These are phyloP conservation scores for Elongisporangium senticosum DNA, from an alignment of 352 stramenopile genomes.

Conservation along the genomic window DNA sequence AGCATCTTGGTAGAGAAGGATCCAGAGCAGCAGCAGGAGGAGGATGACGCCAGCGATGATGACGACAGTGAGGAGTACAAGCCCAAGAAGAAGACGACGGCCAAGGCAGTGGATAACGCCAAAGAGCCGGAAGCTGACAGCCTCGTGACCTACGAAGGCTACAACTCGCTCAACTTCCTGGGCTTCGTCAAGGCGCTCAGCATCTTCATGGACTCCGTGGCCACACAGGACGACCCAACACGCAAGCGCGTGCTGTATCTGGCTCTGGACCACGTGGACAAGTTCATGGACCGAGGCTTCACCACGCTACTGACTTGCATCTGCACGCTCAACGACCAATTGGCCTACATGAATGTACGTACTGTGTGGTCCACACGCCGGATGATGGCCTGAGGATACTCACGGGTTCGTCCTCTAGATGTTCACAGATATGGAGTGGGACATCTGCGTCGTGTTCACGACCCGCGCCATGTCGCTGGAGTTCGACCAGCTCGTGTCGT, in stretches of 20 bases:
- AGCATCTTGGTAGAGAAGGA: conserved; percentile 6
- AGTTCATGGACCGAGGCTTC: conserved; percentile 52
- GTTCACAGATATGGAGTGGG: conserved; percentile 41
- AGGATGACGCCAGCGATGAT: conserved; percentile 3
- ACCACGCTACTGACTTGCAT: conserved; percentile 52
- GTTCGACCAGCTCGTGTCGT: conserved; percentile 48
- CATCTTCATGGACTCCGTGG: conserved; percentile 32
- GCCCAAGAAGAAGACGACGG: conserved; percentile 1
- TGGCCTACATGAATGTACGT: conserved; percentile 48
- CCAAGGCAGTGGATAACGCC: conserved; percentile 1
- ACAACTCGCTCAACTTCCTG: conserved; percentile 63
- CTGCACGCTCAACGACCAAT: conserved; percentile 66
- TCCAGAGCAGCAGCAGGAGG: neutral
- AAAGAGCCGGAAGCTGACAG: neutral
- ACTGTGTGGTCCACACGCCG: conserved; percentile 4
- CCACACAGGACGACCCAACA: neutral
- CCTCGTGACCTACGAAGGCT: conserved; percentile 20
- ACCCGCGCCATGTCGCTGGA: conserved; percentile 61
- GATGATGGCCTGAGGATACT: neutral
- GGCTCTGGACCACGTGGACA: conserved; percentile 63
- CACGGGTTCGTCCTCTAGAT: conserved; percentile 24
- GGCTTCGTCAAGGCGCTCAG: conserved; percentile 62
- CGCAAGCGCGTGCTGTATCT: conserved; percentile 38
- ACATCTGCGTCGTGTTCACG: conserved; percentile 53
- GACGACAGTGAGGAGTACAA: neutral